These are phyloP conservation scores for Aegilops bicornis DNA, from an alignment of 176 grass and related monocot genomes.

Conservation along the genomic window DNA sequence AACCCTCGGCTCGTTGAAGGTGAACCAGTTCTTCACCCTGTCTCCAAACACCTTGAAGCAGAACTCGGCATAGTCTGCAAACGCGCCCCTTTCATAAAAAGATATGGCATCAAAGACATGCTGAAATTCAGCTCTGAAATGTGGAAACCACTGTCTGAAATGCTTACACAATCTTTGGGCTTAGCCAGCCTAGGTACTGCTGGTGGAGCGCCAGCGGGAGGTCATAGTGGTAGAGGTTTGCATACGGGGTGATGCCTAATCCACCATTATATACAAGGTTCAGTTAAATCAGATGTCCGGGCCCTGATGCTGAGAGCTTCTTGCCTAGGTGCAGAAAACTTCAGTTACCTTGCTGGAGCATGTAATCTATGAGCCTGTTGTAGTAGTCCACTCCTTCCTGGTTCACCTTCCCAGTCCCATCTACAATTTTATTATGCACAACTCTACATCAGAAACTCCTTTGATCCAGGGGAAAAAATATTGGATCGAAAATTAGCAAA, in stretches of 20 bases:
- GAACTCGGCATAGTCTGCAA: slow-evolving; percentile 73
- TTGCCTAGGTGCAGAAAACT: background rate
- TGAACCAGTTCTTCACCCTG: slow-evolving; percentile 94
- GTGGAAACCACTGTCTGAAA: background rate
- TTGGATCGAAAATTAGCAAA: background rate
- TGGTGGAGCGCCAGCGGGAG: slow-evolving; percentile 80
- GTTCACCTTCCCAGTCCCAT: slow-evolving; percentile 73
- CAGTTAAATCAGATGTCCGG: background rate
- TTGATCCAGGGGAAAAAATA: background rate
- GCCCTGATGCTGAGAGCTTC: background rate
- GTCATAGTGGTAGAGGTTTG: slow-evolving; percentile 96
- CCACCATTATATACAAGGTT: background rate
- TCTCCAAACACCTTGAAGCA: slow-evolving; percentile 80
- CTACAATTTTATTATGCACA: slow-evolving; percentile 29
- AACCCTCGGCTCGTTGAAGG: slow-evolving; percentile 85
- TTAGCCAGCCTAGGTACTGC: slow-evolving; percentile 78
- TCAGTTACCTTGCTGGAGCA: slow-evolving; percentile 63
- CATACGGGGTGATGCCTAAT: slow-evolving; percentile 72
- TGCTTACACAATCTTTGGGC: slow-evolving; percentile 74
- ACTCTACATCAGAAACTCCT: slow-evolving; percentile 1
- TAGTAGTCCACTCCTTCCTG: slow-evolving; percentile 88
- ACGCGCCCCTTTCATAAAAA: slow-evolving; percentile 48
- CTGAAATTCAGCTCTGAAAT: background rate
- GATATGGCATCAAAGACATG: background rate
- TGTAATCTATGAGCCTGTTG: slow-evolving; percentile 80